Evolutionary conservation across 176 grass and related monocot species (phyloP), one percentile per base, ranked within the genome.

Genomic region (Eragrostis curvula): DNA sequence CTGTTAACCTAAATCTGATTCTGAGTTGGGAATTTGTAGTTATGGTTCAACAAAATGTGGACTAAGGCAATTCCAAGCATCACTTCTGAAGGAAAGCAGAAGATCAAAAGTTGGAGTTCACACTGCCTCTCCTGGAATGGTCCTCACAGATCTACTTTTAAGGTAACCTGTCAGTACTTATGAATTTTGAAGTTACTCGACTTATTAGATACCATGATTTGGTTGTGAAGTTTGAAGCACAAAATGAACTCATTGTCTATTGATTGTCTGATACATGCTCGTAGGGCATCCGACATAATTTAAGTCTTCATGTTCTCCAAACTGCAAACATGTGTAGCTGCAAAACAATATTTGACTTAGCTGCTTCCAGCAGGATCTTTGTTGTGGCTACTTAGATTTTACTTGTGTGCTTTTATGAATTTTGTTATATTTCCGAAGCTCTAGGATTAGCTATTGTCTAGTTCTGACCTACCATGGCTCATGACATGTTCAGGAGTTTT

Each of bases 11-110:
- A 71, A 81, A 77, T 59, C 81, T 65, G 58, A 70, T 50, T 20
- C 57, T 60, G 21, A 53, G 75, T 56, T 70, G 17, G 48, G 75
- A 75, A 44, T 74, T 79, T 94, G 70, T 64, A 99, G 97, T 25
- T 99, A 99, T 90, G 97, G 97, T 57, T 96, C 97, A 71, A 99
- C 97, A 67, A 99, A 99, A 80, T 99, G 97, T 85, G 97, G 97
- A 24, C 89, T 99, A 45, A 90, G 65, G 79, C 97, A 99, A 78
- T 92, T 99, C 46, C 91, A 99, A 86, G 47, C 87, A 70, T 99
- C 97, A 70, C 97, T 99, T 85, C 66, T 96, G 70, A 95, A 91
- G 69, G 97, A 99, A 82, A 95, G 87, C 74, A 99, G 78, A 84
- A 87, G 85, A 89, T 96, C 93, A 51, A 96, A 92, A 83, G 96